Percentiles rank a stretch among this genome's conserved stretches.
Conservation (phyloP, 2,329 filamentous ascomycete species). For the Dactylellina sp. region DNA sequence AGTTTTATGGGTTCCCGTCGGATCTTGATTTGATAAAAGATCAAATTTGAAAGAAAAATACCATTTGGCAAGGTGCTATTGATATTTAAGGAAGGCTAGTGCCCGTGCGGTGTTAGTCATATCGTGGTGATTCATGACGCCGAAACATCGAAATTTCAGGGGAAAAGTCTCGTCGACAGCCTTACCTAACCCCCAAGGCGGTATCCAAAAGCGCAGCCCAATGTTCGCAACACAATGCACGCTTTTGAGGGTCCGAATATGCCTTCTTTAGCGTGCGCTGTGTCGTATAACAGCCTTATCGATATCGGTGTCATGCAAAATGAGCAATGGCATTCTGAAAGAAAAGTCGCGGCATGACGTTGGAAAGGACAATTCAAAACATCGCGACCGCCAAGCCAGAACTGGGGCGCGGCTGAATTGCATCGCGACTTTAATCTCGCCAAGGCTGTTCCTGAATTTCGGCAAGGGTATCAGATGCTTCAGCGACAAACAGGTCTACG, state of each 20-base stretch:
- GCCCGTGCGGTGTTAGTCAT: slow-evolving; percentile 39
- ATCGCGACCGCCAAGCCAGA: slow-evolving; percentile 8
- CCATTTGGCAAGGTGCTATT: neutral
- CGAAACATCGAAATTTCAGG: slow-evolving; percentile 18
- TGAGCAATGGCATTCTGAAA: neutral
- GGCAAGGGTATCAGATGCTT: slow-evolving; percentile 2
- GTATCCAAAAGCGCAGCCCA: slow-evolving; percentile 37
- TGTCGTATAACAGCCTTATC: neutral
- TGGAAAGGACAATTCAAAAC: slow-evolving; percentile 21
- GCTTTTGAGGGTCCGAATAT: neutral
- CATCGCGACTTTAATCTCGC: slow-evolving; percentile 35
- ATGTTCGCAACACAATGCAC: neutral
- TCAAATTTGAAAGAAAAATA: neutral
- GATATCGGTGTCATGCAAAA: neutral
- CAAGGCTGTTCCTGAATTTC: slow-evolving; percentile 43
- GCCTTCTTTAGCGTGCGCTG: neutral
- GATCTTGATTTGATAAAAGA: neutral
- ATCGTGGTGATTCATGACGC: neutral
- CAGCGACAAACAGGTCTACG: slow-evolving; percentile 2
- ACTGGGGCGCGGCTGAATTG: slow-evolving; percentile 1
- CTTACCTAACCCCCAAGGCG: slow-evolving; percentile 44
- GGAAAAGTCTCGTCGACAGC: slow-evolving; percentile 52
- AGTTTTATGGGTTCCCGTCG: too few relatives aligned
- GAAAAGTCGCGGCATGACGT: slow-evolving; percentile 24
- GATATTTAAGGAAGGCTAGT: slow-evolving; percentile 4